A percentile compares a stretch with the other conserved stretches of the same genome.
Conservation (phyloP, 176 grass and related monocot species). For the Phyllostachys edulis region DNA sequence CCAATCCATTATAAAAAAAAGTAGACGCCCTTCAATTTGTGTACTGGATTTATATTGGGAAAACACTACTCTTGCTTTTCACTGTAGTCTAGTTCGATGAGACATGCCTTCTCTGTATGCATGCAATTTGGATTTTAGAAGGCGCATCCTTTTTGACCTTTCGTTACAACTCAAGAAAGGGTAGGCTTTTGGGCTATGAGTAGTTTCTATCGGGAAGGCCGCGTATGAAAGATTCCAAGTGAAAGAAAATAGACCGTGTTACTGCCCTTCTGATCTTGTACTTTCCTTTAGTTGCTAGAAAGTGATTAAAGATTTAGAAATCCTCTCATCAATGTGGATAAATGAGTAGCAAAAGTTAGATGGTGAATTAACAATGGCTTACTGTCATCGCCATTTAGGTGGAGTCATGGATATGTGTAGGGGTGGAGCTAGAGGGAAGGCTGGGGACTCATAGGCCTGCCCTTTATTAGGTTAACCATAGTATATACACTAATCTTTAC, state of each 20-base stretch:
- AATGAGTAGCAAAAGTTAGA: conserved; percentile 1
- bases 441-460: neutral
- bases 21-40: neutral
- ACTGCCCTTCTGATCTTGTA: neutral
- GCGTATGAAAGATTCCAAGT: neutral
- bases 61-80: neutral
- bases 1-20: neutral
- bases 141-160: neutral
- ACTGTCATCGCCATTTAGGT: neutral
- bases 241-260: neutral
- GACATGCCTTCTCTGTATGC: neutral
- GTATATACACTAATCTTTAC: neutral
- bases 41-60: neutral
- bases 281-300: neutral
- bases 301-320: neutral
- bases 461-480: neutral
- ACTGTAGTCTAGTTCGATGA: neutral
- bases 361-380: neutral
- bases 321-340: neutral
- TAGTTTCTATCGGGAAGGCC: neutral
- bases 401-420: neutral
- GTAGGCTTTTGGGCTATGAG: neutral
- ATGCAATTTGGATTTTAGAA: neutral
- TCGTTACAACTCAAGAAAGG: neutral
- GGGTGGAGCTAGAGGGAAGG: neutral